phyloP scores from a whole-genome alignment of 768 basidiomycete genomes.

The Termitomyces titanicus region DNA sequence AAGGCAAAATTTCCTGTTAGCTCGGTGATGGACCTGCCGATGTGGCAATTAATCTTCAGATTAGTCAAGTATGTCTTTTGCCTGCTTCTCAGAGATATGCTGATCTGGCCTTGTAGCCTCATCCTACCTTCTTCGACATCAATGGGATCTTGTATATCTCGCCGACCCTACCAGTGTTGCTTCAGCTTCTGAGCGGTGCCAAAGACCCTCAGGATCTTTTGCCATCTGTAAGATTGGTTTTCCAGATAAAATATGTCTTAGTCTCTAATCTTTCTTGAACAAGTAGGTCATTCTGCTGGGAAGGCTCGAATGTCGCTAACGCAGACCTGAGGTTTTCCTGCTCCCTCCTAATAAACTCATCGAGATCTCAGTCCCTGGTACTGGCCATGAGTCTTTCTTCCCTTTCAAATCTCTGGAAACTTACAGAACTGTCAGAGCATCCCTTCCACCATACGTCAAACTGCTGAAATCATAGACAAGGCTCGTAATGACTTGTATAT shows the following conservation, averaged over 20 bases:
- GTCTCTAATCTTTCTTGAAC: slow-evolving; percentile 4
- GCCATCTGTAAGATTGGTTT: slow-evolving; percentile 23
- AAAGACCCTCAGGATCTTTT: slow-evolving; percentile 36
- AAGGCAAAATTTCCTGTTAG: neutral
- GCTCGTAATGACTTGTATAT: neutral
- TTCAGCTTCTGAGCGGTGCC: slow-evolving; percentile 51
- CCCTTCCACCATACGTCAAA: slow-evolving; percentile 25
- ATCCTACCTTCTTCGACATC: slow-evolving; percentile 27
- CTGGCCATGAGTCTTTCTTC: slow-evolving; percentile 18
- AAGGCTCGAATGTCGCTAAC: neutral
- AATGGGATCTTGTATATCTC: slow-evolving; percentile 30
- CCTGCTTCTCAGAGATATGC: neutral
- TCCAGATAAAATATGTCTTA: neutral
- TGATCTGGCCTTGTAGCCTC: slow-evolving; percentile 14
- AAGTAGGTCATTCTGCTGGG: neutral
- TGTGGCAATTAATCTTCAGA: neutral
- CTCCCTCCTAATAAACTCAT: slow-evolving; percentile 10
- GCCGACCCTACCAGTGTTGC: slow-evolving; percentile 44
- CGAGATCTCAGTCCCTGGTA: slow-evolving; percentile 24
- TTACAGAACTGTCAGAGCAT: slow-evolving; percentile 13
- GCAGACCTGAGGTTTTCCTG: neutral
- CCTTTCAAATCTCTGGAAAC: neutral
- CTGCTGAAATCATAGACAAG: neutral
- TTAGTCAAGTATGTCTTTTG: neutral
- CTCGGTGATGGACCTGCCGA: slow-evolving; percentile 18